Evolutionary conservation across 2,329 filamentous ascomycete genomes (phyloP).

Genomic region (Pyrenophora seminiperda): DNA sequence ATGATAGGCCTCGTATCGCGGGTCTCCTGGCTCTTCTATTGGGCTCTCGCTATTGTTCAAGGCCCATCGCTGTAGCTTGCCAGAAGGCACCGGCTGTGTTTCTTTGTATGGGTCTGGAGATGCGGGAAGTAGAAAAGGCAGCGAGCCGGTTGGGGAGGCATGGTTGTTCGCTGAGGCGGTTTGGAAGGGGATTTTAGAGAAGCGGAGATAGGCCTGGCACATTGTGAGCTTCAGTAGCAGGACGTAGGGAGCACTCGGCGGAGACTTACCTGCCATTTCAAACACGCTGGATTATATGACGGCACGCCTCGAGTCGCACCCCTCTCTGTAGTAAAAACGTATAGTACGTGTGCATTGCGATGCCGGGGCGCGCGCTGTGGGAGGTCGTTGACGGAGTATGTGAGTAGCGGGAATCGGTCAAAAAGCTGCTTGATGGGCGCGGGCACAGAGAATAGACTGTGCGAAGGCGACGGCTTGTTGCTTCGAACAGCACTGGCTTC

Average conservation of each 20-base stretch:
- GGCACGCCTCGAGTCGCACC: conserved; percentile 67
- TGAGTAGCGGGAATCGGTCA: conserved; percentile 77
- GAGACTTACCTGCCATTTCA: conserved; percentile 87
- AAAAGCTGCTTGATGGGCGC: conserved; percentile 80
- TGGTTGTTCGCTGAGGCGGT: conserved; percentile 83
- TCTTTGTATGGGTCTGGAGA: conserved; percentile 40
- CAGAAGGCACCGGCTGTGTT: conserved; percentile 59
- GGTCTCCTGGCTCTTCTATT: conserved; percentile 55
- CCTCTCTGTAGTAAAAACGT: conserved; percentile 74
- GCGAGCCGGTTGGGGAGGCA: conserved; percentile 83
- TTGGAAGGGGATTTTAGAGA: conserved; percentile 70
- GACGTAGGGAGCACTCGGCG: neutral
- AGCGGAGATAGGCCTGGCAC: conserved; percentile 78
- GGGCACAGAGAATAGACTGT: conserved; percentile 62
- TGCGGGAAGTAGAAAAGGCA: conserved; percentile 80
- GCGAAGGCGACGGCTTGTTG: conserved; percentile 18
- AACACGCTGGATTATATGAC: conserved; percentile 88
- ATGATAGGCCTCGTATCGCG: conserved; percentile 74
- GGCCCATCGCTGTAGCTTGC: conserved; percentile 72
- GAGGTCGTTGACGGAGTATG: conserved; percentile 75
- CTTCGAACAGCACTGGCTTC: conserved; percentile 11
- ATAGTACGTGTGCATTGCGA: conserved; percentile 64
- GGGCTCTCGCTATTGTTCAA: conserved; percentile 50
- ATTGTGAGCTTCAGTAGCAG: conserved; percentile 14
- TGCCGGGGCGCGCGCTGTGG: conserved; percentile 64